Conservation (phyloP, 2,329 filamentous ascomycete genomes). For the Seiridium unicorne region DNA sequence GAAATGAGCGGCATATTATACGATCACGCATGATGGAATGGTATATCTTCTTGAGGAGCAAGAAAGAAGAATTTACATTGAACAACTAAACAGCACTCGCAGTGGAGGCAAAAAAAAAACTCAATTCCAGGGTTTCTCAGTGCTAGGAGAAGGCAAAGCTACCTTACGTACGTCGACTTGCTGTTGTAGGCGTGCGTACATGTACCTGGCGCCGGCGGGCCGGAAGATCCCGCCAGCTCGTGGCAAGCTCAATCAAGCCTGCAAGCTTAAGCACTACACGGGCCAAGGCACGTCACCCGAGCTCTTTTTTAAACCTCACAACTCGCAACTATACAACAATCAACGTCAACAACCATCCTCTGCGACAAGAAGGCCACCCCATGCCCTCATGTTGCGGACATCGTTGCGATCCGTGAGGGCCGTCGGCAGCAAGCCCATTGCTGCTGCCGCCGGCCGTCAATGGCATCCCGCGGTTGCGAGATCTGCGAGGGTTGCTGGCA, state of each 20-base stretch:
- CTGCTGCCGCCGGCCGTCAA: constrained; percentile 55
- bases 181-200: not conserved
- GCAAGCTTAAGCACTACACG: not conserved
- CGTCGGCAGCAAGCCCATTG: constrained; percentile 53
- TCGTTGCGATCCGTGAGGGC: constrained; percentile 64
- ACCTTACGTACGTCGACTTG: not conserved
- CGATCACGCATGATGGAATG: too few species aligned
- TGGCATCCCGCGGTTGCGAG: constrained; percentile 48
- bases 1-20: too few species aligned
- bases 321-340: not conserved
- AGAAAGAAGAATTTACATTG: too few species aligned
- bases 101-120: too few species aligned
- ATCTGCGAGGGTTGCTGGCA: constrained; percentile 33
- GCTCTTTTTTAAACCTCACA: not conserved
- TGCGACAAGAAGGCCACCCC: constrained; percentile 22
- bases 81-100: too few species aligned
- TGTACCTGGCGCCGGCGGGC: not conserved
- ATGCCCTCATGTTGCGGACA: constrained; percentile 67
- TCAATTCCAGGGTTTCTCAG: too few species aligned
- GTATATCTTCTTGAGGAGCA: too few species aligned
- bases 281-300: constrained; percentile 2
- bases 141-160: too few species aligned
- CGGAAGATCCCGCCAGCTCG: too few species aligned
- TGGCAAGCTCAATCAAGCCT: not conserved
- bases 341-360: constrained; percentile 13